Conservation (phyloP, 2,329 filamentous ascomycete species). For the Trichoderma atroviride region DNA sequence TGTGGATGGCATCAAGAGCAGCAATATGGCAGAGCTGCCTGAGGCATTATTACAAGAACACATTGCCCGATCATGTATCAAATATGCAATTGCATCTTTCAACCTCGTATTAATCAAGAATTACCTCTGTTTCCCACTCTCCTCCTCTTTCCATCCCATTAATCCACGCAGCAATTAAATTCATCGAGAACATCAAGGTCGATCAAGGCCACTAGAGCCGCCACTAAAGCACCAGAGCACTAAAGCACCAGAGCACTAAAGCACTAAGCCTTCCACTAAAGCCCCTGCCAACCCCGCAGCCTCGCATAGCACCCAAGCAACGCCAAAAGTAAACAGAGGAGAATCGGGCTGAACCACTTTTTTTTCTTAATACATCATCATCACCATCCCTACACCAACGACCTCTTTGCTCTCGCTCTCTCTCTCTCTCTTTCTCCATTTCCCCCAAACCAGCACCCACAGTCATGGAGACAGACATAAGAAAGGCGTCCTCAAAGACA, state of each 20-base stretch:
- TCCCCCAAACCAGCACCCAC: not conserved
- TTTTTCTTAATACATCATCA: slow-evolving; percentile 1
- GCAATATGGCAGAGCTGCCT: no score
- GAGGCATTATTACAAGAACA: no score
- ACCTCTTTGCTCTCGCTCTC: not conserved
- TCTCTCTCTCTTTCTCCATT: not conserved
- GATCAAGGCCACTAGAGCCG: not conserved
- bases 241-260: not conserved
- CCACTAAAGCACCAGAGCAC: not conserved
- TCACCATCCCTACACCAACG: not conserved
- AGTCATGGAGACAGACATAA: slow-evolving; percentile 15
- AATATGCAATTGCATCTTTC: no score
- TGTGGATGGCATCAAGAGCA: not conserved
- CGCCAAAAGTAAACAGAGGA: slow-evolving; percentile 12
- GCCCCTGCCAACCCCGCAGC: slow-evolving; percentile 14
- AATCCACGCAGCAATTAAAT: not conserved
- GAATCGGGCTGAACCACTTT: not conserved
- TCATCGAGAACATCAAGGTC: not conserved
- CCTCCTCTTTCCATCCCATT: no score
- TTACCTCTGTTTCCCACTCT: no score
- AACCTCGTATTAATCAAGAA: no score
- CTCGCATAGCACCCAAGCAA: not conserved
- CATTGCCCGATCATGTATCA: no score
- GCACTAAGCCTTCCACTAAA: not conserved
- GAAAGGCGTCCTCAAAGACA: slow-evolving; percentile 1